Conservation (phyloP, 202 grass and related monocot species). For the Panicum virgatum region DNA sequence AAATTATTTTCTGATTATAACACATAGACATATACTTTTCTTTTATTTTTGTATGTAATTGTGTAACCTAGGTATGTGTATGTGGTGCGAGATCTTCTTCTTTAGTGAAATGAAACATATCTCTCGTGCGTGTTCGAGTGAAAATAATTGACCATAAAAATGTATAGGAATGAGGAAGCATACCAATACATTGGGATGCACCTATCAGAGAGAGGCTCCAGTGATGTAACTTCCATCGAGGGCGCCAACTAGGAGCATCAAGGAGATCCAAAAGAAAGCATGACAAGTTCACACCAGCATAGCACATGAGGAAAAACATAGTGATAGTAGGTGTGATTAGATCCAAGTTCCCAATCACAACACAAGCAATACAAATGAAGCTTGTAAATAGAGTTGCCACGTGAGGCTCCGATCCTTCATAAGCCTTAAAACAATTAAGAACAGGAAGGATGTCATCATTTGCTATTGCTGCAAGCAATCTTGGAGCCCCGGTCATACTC, state of each 20-base stretch:
- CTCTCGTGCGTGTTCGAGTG: too few species aligned
- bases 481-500: constrained; percentile 85
- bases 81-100: too few species aligned
- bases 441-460: constrained; percentile 97
- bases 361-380: constrained; percentile 84
- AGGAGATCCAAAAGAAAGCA: constrained; percentile 96
- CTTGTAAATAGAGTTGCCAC: constrained; percentile 88
- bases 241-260: constrained; percentile 98
- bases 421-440: constrained; percentile 86
- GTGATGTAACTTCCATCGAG: constrained; percentile 95
- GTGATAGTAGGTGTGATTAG: constrained; percentile 94
- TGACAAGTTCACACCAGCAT: constrained; percentile 91
- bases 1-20: not conserved
- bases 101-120: too few species aligned
- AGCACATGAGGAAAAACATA: constrained; percentile 98
- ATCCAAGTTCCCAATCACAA: constrained; percentile 89
- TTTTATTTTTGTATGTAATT: too few species aligned
- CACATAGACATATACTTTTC: not conserved
- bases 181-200: constrained; percentile 91
- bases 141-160: not conserved
- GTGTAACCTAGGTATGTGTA: too few species aligned
- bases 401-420: constrained; percentile 78
- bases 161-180: constrained; percentile 5
- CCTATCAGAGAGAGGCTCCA: constrained; percentile 90
- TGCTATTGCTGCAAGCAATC: constrained; percentile 85